phyloP scores from a whole-genome alignment of 75 land plant species.

The Cunninghamia lanceolata region DNA sequence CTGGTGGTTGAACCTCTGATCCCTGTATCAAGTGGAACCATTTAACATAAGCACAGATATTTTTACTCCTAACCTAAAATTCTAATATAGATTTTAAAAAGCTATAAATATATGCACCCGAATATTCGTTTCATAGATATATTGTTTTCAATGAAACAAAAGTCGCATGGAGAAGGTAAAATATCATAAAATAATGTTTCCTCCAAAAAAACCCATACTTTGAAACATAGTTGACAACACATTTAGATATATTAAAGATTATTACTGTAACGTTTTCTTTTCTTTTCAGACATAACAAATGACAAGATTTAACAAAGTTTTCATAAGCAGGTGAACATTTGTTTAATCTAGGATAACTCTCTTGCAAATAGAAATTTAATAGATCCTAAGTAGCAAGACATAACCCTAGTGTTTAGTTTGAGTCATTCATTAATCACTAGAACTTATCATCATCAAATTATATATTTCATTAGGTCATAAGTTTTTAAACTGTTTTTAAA shows the following conservation, averaged over 20 bases:
- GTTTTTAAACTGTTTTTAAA: neutral
- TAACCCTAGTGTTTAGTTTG: neutral
- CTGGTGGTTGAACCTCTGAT: slow-evolving; percentile 39
- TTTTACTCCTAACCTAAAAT: neutral
- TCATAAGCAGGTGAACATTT: neutral
- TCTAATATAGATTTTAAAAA: neutral
- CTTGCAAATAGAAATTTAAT: neutral
- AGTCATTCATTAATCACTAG: neutral
- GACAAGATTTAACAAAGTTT: neutral
- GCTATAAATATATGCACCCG: neutral
- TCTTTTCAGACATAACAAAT: neutral
- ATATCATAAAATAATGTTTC: neutral
- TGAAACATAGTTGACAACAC: neutral
- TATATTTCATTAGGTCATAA: neutral
- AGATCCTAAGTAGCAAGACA: neutral
- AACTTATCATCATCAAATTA: neutral
- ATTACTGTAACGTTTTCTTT: neutral
- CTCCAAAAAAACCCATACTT: neutral
- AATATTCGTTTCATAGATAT: neutral
- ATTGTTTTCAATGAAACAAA: neutral
- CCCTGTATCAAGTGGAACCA: slow-evolving; percentile 31
- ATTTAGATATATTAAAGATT: neutral
- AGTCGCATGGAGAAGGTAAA: neutral
- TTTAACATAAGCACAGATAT: neutral
- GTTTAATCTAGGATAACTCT: neutral